Percentiles rank a stretch among this genome's conserved stretches.
Conservation (phyloP, 345 rosid genomes). For the Melaleuca quinquenervia region DNA sequence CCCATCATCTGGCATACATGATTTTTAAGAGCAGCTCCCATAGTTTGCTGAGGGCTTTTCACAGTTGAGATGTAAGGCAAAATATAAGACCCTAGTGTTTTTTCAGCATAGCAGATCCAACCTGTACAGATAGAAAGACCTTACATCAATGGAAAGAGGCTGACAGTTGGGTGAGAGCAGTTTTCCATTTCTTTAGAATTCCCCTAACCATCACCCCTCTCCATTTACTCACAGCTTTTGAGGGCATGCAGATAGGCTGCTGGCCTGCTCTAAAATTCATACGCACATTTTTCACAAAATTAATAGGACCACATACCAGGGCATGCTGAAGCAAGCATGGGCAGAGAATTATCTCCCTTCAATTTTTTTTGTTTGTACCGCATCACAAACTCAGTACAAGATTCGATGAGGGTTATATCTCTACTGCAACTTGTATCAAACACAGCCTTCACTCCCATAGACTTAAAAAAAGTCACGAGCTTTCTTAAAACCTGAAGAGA, state of each 20-base stretch:
- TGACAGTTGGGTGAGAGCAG: background rate
- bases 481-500: conserved; percentile 55
- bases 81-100: conserved; percentile 74
- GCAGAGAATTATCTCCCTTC: conserved; percentile 33
- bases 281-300: background rate
- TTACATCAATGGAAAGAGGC: background rate
- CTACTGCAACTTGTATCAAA: conserved; percentile 79
- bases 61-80: conserved; percentile 81
- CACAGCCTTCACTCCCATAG: conserved; percentile 77
- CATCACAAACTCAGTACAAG: conserved; percentile 74
- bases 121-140: conserved; percentile 36
- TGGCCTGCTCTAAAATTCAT: background rate
- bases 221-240: background rate
- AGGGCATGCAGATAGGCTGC: background rate
- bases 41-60: conserved; percentile 91
- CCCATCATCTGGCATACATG: conserved; percentile 55
- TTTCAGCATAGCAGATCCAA: conserved; percentile 99
- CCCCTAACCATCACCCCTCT: background rate
- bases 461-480: conserved; percentile 71
- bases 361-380: conserved; percentile 49
- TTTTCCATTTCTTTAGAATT: background rate
- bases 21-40: conserved; percentile 75
- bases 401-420: conserved; percentile 70
- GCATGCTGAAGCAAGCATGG: conserved; percentile 87
- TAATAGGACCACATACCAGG: conserved; percentile 39